Conservation (phyloP, 2,329 filamentous ascomycete genomes). For the Xylogone sp. region DNA sequence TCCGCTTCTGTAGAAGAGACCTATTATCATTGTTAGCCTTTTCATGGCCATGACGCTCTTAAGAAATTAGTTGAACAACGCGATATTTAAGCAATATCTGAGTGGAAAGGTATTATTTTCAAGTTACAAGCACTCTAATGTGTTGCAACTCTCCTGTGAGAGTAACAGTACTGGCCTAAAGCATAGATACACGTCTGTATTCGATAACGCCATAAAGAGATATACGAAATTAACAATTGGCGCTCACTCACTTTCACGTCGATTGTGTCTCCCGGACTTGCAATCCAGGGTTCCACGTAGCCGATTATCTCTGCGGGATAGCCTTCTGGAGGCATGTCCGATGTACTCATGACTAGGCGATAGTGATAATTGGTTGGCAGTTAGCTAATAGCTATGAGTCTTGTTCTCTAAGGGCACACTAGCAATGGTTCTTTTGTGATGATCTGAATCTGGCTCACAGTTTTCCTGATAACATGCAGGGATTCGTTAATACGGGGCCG, state of each 20-base stretch:
- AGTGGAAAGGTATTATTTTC: too few relatives aligned
- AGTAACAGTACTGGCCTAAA: neutral
- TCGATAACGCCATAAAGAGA: neutral
- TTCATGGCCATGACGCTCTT: neutral
- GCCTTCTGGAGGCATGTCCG: neutral
- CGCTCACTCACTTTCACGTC: slow-evolving; percentile 13
- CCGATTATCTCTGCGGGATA: slow-evolving; percentile 13
- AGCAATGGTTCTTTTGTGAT: too few relatives aligned
- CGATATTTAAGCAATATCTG: too few relatives aligned
- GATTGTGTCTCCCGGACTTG: slow-evolving; percentile 15
- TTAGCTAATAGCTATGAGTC: too few relatives aligned
- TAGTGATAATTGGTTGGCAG: too few relatives aligned
- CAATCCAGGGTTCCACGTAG: slow-evolving; percentile 19
- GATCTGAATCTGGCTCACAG: too few relatives aligned
- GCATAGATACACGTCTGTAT: neutral
- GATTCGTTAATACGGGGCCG: too few relatives aligned
- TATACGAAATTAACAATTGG: neutral
- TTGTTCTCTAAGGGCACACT: too few relatives aligned
- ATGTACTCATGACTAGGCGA: neutral
- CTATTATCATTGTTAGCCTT: neutral
- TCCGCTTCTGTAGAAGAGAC: neutral
- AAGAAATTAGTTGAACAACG: neutral
- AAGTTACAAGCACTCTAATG: too few relatives aligned
- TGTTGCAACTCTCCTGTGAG: neutral
- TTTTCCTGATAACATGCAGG: too few relatives aligned